Base-by-base conservation (phyloP, 106 monocot species). In the Phalaenopsis aphrodite region DNA sequence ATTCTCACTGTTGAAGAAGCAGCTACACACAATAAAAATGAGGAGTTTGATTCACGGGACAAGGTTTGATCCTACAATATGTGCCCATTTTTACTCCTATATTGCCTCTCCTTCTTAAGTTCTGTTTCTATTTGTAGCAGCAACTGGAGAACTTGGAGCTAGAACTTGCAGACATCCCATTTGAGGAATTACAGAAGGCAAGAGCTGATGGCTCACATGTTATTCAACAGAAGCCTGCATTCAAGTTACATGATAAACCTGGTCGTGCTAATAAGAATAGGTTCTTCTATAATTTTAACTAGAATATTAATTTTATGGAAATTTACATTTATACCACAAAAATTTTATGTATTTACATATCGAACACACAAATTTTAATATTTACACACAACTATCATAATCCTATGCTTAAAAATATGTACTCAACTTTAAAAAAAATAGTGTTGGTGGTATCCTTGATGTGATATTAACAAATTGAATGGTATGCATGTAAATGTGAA, bases 241-340 rank as follows among this genome's bases (percentile, higher is more conserved):
- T 18, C 36, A 56, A 83, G 41, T 55, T 81, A 75, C 71, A 3
- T 52, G 52, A 81, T 58, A 90, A 88, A 72, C 48, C 74, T 7
- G 56, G 81, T 12, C 81, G 96, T 61, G 88, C 90, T 5, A 94
- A 94, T 72, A 94, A 94, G 85, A 94, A 97, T 78, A 97, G 93
- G 95, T 96, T 21, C 39, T 21, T 6, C 46, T 9, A 45, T 21
- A 45, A 14, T 8, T 83, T 76, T n/a, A 2, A 41, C 65, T 46
- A 74, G 42, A 45, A 45, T 74, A 45, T 65, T 21, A 21, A 61
- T 52, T 17, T 78, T 2, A 8, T 30, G 30, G 30, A 30, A 30
- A 30, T 30, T 30, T 30, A 30, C 30, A 30, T 30, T 30, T 30
- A 30, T 30, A 30, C 30, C 30, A 30, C 30, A 30, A 30, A 30